Conservation (phyloP, 306 rosid genomes). For the Biancaea sappan region DNA sequence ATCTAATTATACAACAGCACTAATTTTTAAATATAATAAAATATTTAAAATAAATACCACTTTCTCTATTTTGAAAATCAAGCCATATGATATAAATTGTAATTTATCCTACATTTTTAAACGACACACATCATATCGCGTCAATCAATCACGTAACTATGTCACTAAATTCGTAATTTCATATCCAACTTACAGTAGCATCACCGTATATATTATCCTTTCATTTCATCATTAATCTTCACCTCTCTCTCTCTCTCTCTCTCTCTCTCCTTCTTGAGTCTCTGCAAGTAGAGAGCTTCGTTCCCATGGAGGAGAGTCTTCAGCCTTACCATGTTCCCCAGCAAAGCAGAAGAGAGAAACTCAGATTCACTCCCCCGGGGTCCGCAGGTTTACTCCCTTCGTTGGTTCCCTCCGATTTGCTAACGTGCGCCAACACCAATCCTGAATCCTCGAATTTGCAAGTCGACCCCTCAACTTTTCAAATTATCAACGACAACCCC, state of each 20-base stretch:
- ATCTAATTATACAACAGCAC: too few species aligned
- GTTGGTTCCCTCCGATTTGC: slow-evolving; percentile 52
- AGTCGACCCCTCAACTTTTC: slow-evolving; percentile 41
- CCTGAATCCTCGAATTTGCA: slow-evolving; percentile 6
- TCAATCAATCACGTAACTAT: slow-evolving; percentile 47
- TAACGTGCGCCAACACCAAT: slow-evolving; percentile 22
- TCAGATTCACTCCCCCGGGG: slow-evolving; percentile 47
- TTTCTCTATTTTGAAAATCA: too few species aligned
- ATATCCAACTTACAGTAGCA: too few species aligned
- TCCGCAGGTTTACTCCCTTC: slow-evolving; percentile 44
- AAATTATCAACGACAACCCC: slow-evolving; percentile 45
- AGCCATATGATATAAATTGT: neutral
- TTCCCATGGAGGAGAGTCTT: slow-evolving; percentile 70
- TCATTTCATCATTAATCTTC: slow-evolving; percentile 47
- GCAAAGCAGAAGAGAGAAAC: slow-evolving; percentile 84
- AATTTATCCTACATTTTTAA: slow-evolving; percentile 21
- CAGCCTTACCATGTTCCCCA: slow-evolving; percentile 81
- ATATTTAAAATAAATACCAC: too few species aligned
- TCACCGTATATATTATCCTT: slow-evolving; percentile 45
- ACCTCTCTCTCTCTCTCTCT: slow-evolving; percentile 3
- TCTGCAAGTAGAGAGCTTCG: neutral
- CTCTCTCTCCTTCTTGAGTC: neutral
- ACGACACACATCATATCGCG: slow-evolving; percentile 28
- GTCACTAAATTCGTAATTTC: slow-evolving; percentile 35
- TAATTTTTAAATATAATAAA: too few species aligned